A percentile compares a stretch with the other conserved stretches of the same genome.
Conservation (phyloP, 192 early-diverging fungal species). For the Jimgerdemannia lactiflua region DNA sequence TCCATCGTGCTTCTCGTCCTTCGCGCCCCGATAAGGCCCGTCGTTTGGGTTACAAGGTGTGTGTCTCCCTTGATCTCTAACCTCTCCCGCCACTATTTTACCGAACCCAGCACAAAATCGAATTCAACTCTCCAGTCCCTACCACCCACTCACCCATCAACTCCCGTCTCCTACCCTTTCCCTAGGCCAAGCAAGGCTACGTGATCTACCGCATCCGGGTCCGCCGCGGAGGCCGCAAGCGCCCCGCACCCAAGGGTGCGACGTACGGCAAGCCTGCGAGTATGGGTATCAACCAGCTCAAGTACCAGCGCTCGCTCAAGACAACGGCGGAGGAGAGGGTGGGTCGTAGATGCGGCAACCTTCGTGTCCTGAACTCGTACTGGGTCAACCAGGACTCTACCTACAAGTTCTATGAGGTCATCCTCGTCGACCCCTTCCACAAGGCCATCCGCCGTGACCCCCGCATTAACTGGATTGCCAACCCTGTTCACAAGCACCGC, state of each 20-base stretch:
- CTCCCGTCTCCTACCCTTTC: neutral
- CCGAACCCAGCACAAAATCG: too few relatives aligned
- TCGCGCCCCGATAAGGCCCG: conserved; percentile 99
- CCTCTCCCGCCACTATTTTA: neutral
- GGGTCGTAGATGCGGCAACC: conserved; percentile 94
- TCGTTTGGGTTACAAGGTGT: conserved; percentile 95
- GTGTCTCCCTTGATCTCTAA: neutral
- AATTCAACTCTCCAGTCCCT: too few relatives aligned
- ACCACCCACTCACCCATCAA: conserved; percentile 1
- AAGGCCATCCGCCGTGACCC: conserved; percentile 98
- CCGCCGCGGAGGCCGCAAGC: conserved; percentile 98
- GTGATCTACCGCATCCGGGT: conserved; percentile 99
- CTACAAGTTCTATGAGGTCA: conserved; percentile 99
- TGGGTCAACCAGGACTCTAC: conserved; percentile 99
- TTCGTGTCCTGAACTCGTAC: conserved; percentile 99
- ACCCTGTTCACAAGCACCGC: conserved; percentile 98
- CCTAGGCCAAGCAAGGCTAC: conserved; percentile 98
- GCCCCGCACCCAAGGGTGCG: conserved; percentile 96
- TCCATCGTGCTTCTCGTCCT: conserved; percentile 98
- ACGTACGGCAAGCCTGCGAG: conserved; percentile 98
- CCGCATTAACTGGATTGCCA: conserved; percentile 99
- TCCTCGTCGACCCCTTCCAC: conserved; percentile 97
- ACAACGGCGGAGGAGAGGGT: conserved; percentile 98
- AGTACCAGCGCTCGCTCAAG: conserved; percentile 95
- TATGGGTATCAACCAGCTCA: conserved; percentile 99